A percentile compares a stretch with the other conserved stretches of the same genome.
phyloP scores from a whole-genome alignment of 139 green algal genomes.

The Chlorella sp. region DNA sequence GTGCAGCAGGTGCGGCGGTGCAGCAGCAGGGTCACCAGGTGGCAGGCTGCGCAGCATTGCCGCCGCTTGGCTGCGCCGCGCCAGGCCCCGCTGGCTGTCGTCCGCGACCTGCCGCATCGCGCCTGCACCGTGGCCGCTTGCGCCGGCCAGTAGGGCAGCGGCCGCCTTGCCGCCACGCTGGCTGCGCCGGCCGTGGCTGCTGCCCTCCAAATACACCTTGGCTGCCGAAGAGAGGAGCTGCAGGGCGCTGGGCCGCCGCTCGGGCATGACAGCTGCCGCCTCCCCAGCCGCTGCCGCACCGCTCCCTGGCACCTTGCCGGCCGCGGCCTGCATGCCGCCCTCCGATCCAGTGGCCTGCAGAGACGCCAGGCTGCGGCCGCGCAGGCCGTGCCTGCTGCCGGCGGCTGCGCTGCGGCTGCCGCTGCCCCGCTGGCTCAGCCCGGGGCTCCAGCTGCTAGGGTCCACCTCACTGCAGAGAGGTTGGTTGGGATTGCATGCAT shows the following conservation, averaged over 20 bases:
- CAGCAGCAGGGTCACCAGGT: neutral
- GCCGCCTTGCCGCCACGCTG: conserved; percentile 1
- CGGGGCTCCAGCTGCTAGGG: neutral
- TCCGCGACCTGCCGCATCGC: conserved; percentile 6
- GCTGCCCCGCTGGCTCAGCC: neutral
- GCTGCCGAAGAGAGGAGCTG: conserved; percentile 18
- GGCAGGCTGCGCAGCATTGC: neutral
- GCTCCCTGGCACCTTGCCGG: neutral
- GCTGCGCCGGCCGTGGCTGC: conserved; percentile 22
- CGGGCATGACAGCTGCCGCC: neutral
- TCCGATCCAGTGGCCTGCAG: neutral
- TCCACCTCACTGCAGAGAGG: conserved; percentile 3
- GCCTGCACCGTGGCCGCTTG: neutral
- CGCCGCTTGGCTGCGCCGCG: neutral
- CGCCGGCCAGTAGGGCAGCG: neutral
- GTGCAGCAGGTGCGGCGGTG: neutral
- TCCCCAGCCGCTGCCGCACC: neutral
- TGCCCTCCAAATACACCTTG: conserved; percentile 9
- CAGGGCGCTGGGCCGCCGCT: conserved; percentile 15
- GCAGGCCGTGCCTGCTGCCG: neutral
- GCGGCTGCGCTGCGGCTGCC: neutral
- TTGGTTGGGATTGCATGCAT: no score
- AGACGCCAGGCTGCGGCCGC: neutral
- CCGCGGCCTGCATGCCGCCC: neutral
- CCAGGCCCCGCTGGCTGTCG: neutral